These are phyloP conservation scores for Neurospora crassa DNA, from an alignment of 2,329 filamentous ascomycete genomes.

Conservation along the genomic window DNA sequence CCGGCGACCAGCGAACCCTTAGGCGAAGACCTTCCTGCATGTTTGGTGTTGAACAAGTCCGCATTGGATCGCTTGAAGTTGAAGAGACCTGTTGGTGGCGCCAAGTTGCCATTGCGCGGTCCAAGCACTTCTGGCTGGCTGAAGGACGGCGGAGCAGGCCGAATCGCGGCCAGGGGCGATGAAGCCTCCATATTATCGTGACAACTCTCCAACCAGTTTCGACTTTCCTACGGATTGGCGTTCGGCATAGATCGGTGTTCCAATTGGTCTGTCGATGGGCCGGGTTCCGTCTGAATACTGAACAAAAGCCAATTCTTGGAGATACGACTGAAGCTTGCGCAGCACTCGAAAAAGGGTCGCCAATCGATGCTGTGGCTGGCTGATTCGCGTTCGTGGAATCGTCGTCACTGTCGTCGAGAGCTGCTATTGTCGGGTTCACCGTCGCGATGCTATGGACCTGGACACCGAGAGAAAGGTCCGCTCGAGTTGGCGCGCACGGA, in stretches of 20 bases:
- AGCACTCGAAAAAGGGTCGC: not conserved
- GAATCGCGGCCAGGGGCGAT: conserved; percentile 88
- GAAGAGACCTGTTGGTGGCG: conserved; percentile 46
- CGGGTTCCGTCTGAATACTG: not conserved
- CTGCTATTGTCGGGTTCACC: not conserved
- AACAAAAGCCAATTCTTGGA: not conserved
- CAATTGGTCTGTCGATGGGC: not conserved
- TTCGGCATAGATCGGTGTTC: not conserved
- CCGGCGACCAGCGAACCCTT: conserved; percentile 86
- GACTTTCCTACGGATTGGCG: not conserved
- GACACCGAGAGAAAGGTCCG: not conserved
- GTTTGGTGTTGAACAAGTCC: conserved; percentile 78
- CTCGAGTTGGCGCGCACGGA: not conserved
- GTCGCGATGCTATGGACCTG: not conserved
- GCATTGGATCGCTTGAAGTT: conserved; percentile 42
- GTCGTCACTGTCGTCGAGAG: not conserved
- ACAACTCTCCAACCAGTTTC: not conserved
- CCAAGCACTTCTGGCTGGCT: conserved; percentile 45
- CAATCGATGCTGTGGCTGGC: not conserved
- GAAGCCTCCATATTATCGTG: conserved; percentile 69
- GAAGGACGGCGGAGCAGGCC: conserved; percentile 56
- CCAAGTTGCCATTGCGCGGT: conserved; percentile 37
- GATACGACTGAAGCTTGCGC: not conserved
- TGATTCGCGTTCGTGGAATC: not conserved
- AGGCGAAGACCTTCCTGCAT: conserved; percentile 76